Evolutionary conservation across 352 stramenopile genomes (phyloP), one percentile per base, ranked within the genome.

Genomic region (Pythium oligandrum): DNA sequence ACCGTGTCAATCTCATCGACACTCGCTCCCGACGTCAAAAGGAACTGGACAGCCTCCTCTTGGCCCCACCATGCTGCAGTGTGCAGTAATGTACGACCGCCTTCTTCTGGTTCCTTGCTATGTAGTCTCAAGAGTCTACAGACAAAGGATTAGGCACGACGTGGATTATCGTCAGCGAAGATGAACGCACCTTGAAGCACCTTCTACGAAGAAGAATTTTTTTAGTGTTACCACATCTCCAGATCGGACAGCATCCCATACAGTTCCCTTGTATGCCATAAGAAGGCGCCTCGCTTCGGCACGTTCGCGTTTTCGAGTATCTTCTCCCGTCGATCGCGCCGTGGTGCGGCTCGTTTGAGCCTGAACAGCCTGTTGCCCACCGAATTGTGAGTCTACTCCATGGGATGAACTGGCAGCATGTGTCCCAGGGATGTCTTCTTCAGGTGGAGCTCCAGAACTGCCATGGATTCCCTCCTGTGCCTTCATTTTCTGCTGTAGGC

Each of bases 131-230:
- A 55, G 31, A 91, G 40, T 40, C 66, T 74, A 42, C 38, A 39
- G 45, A 8, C 5, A 9, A 44, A 35, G 6, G 32, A 44, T 31
- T 26, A 26, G 17, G 17, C 17, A 26, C 17, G 17, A 26, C 17
- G 17, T 26, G 17, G 17, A 26, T 26, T 26, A 26, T 26, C 17
- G 17, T 26, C 17, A 26, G 17, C 17, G 17, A 26, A 26, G 17
- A 10, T 17, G 11, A n/a, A 54, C 51, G 52, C 33, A 73, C 44
- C 57, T 76, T 9, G 59, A 40, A 9, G 71, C 59, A 2, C 74
- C 75, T 62, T 92, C 77, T 3, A 88, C 75, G 4, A 83, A 47
- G 40, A 92, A 80, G 33, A 82, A 90, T 43, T 75, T 71, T 40
- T 64, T 58, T 33, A 92, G 51, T 51, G 90, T 78, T 0, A 61